Evolutionary conservation across 1,284 basidiomycete genomes (phyloP), one percentile per base, ranked within the genome.

Genomic region (Boletus subluridellus): DNA sequence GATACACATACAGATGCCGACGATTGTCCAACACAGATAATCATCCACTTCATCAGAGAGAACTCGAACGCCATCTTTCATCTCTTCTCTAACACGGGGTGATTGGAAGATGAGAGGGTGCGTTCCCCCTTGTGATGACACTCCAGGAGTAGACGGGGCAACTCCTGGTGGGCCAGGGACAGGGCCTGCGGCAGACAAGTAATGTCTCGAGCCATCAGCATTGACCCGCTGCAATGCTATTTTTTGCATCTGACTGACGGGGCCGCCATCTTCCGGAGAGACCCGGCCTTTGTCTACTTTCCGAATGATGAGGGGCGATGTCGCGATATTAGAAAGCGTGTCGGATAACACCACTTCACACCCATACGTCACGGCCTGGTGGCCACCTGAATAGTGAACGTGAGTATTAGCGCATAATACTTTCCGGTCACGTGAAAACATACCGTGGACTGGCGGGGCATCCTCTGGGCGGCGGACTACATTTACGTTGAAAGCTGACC

Each of bases 211-310:
- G 32, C 89, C 89, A 71, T 92, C 90, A 53, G 85, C 78, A 66
- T 90, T 90, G 54, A 92, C 82, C 54, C 92, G 82, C 70, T 95
- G 90, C 49, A 98, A 78, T 0, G 94, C 95, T 59, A 98, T 90
- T 76, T 96, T 94, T 76, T 98, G 95, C 85, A 98, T 92, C 73
- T 97, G 95, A 67, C 92, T 95, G 57, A 98, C 92, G 26, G 94
- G 94, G 2, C 93, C 92, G 24, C 89, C 91, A 72, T 93, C 90
- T 63, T 91, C 90, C 28, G 82, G 77, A 10, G 87, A 86, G 50
- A 92, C 91, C 58, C 89, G 82, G 34, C 92, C 92, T 71, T 94
- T 94, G 71, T 96, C 95, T 15, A 98, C 92, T 73, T 95, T 95
- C 62, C 94, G 90, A 54, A 98, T 90, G 61, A 94, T 80, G 39